These are phyloP conservation scores for Dactylellina drechsleri DNA, from an alignment of 2,329 filamentous ascomycete genomes.

Conservation along the genomic window DNA sequence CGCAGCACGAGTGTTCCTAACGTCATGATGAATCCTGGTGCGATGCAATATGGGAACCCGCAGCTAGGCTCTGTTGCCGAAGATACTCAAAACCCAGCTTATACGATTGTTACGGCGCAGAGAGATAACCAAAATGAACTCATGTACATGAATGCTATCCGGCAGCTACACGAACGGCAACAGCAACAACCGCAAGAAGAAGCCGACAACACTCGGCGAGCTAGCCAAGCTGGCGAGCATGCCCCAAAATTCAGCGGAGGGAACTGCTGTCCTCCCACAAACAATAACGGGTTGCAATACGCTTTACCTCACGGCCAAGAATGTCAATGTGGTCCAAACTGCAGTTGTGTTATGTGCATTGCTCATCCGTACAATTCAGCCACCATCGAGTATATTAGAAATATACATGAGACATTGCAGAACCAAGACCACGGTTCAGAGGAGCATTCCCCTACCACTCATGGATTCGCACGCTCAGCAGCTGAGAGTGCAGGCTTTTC, in stretches of 20 bases:
- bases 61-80: constrained; percentile 21
- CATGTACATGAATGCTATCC: constrained; percentile 42
- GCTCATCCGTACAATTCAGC: constrained; percentile 65
- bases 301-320: constrained; percentile 58
- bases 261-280: constrained; percentile 22
- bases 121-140: constrained; percentile 38
- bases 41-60: constrained; percentile 22
- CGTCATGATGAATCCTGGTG: constrained; percentile 9
- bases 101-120: constrained; percentile 34
- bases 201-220: constrained; percentile 28
- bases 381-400: constrained; percentile 64
- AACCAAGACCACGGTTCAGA: constrained; percentile 58
- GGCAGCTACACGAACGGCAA: constrained; percentile 37
- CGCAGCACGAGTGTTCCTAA: constrained; percentile 46
- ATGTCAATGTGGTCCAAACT: constrained; percentile 64
- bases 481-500: constrained; percentile 17
- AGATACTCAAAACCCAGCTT: constrained; percentile 25
- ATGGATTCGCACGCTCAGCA: constrained; percentile 43
- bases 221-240: constrained; percentile 42
- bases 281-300: constrained; percentile 17
- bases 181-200: constrained; percentile 46
- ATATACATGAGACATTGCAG: constrained; percentile 64
- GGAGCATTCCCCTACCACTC: constrained; percentile 49
- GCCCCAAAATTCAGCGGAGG: constrained; percentile 22
- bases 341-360: constrained; percentile 64